Evolutionary conservation across 768 basidiomycete genomes (phyloP).

Genomic region (Lentinus tigrinus): DNA sequence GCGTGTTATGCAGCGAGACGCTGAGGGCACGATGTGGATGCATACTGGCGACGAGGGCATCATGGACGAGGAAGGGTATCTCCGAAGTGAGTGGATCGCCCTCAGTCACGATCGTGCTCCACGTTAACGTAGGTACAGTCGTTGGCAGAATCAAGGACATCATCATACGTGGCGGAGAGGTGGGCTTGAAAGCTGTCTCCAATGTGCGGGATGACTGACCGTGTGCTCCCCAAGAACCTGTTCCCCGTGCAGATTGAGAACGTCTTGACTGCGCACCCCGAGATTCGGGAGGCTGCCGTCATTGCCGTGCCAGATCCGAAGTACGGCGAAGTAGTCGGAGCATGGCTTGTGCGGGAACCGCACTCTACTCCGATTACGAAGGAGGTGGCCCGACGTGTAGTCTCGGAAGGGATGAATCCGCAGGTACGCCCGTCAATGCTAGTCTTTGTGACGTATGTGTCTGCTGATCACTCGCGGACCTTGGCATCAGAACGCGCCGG

Average conservation of each 20-base stretch:
- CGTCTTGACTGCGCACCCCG: slow-evolving; percentile 51
- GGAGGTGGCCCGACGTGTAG: slow-evolving; percentile 53
- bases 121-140: slow-evolving; percentile 42
- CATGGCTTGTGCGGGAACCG: slow-evolving; percentile 63
- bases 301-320: slow-evolving; percentile 66
- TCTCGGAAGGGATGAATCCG: slow-evolving; percentile 68
- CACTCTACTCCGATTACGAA: slow-evolving; percentile 23
- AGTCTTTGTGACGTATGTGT: not conserved
- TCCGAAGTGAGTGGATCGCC: slow-evolving; percentile 48
- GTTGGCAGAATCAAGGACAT: slow-evolving; percentile 84
- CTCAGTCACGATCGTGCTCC: not conserved
- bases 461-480: not conserved
- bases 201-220: not conserved
- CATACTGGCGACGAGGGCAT: slow-evolving; percentile 81
- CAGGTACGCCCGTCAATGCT: slow-evolving; percentile 48
- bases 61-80: slow-evolving; percentile 79
- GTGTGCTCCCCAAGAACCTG: slow-evolving; percentile 53
- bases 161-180: slow-evolving; percentile 86
- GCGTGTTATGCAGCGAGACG: slow-evolving; percentile 52
- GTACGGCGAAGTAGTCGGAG: slow-evolving; percentile 81
- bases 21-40: slow-evolving; percentile 73
- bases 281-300: slow-evolving; percentile 69
- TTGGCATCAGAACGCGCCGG: slow-evolving; percentile 61
- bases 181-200: slow-evolving; percentile 23
- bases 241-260: slow-evolving; percentile 88